Evolutionary conservation across 495 filamentous ascomycete genomes (phyloP), one percentile per base, ranked within the genome.

Genomic region (Penicillium arizonense): DNA sequence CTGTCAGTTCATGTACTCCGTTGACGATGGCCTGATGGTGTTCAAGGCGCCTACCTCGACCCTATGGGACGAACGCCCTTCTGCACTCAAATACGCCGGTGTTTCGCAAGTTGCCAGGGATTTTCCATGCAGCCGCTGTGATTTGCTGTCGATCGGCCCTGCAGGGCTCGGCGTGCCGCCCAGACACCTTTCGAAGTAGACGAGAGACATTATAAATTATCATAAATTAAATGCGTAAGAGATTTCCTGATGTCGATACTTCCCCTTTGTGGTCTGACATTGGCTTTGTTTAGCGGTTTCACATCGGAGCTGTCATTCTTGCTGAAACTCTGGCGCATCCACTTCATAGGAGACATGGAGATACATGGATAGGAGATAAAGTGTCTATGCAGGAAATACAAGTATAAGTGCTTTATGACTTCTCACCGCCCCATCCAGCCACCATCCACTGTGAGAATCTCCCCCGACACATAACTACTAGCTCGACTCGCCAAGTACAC

Each of bases 341-440:
- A 28, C 4, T 26, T 26, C 40, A 39, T 39, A 30, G 21, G 28
- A 11, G 3, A 12, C 32, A 49, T 21, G 13, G 23, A 26, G 18
- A 21, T 37, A 14, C 11, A 39, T 41, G 18, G 23, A 41, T 21
- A 41, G n/a, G 39, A 41, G 10, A 50, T 41, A 18, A 18, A 18
- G 18, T 18, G 18, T 18, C 18, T 18, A 18, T 18, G 18, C 18
- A 18, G 18, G 18, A 18, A 18, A 18, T 18, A 18, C 18, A 18
- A 18, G 18, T 18, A 18, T 18, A 18, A n/a, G 23, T 24, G 23
- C 23, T 24, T 24, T 24, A 2, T 24, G 23, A 24, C 10, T 24
- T n/a, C 43, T 63, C 74, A 96, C 75, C 90, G 75, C 7, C 90
- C 89, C 91, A 96, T 95, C 90, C 91, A 96, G 33, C 92, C 91